phyloP scores from a whole-genome alignment of 257 asterid genomes.

The Solanum tacnaense region DNA sequence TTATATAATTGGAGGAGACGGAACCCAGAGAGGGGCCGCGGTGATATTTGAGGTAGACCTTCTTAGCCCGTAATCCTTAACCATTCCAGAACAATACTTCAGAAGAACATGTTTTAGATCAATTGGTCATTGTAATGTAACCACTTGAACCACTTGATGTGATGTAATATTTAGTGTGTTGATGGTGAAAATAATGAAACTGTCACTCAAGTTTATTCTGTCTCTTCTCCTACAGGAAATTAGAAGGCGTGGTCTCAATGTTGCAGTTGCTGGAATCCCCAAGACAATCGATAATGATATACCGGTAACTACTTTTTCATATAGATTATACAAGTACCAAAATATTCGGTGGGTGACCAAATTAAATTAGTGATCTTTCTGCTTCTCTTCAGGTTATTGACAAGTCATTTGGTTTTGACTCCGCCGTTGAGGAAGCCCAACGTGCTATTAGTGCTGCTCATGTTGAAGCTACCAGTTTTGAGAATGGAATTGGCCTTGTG shows the following conservation, averaged over 20 bases:
- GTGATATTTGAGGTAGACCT: conserved; percentile 72
- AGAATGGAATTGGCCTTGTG: conserved; percentile 87
- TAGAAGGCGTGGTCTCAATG: conserved; percentile 74
- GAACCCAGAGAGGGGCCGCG: conserved; percentile 90
- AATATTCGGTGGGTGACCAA: neutral
- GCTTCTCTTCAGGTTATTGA: conserved; percentile 62
- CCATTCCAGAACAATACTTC: neutral
- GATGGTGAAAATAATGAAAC: neutral
- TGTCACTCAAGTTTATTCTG: neutral
- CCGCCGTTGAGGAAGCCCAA: conserved; percentile 96
- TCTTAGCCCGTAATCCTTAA: neutral
- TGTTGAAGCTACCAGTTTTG: conserved; percentile 88
- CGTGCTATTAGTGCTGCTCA: conserved; percentile 97
- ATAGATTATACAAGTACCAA: neutral
- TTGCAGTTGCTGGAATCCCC: conserved; percentile 77
- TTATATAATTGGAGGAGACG: conserved; percentile 90
- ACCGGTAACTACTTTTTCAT: conserved; percentile 34
- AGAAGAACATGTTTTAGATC: neutral
- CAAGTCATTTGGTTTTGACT: conserved; percentile 84
- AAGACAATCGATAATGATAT: conserved; percentile 92
- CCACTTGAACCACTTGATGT: neutral
- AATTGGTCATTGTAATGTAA: neutral
- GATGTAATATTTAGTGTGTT: neutral
- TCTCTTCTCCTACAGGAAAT: conserved; percentile 45
- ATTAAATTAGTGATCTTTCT: neutral